Evolutionary conservation across 2,329 filamentous ascomycete genomes (phyloP), one percentile per base, ranked within the genome.

Genomic region (Fonsecaea erecta): DNA sequence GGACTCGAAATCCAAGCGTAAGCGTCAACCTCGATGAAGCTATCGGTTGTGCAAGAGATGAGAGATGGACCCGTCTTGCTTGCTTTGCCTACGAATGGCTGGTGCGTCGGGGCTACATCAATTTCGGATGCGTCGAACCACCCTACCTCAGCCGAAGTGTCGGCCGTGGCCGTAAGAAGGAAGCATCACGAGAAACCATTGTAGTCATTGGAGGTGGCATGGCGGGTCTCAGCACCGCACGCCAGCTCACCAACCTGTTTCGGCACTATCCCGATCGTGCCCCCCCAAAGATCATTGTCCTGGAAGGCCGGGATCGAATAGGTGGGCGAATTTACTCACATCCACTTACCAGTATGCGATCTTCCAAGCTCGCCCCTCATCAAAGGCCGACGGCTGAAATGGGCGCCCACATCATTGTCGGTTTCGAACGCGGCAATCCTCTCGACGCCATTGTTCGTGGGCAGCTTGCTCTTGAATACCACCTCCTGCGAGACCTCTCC

Each of bases 391-490:
- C 93, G 21, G 95, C 92, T 34, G 95, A 99, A 76, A 96, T 97
- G 88, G 95, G 95, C 30, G 95, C 94, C 62, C 97, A 99, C 84
- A 98, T 99, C 66, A 93, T 99, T 67, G 97, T 96, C 35, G 95
- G 95, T 0, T 99, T 98, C 75, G 93, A 98, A 71, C 87, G 92
- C 70, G 96, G 96, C 18, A 99, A 99, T 72, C 95, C 95, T 4
- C 81, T 99, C 71, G 96, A 97, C 75, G 87, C 93, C 55, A 87
- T 99, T 65, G 88, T 99, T 63, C 89, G 95, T 70, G 93, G 92
- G 16, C 96, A 99, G 77, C 84, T 99, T 55, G 91, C 90, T 28
- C 84, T 99, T 21, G 88, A 88, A 16, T 97, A 96, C 75, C 92
- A 97, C 76, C 83, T 90, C 26, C 82, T 99, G 66, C 89, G 88